Evolutionary conservation across 2,329 filamentous ascomycete genomes (phyloP).

Genomic region (Lecanosticta acicola): DNA sequence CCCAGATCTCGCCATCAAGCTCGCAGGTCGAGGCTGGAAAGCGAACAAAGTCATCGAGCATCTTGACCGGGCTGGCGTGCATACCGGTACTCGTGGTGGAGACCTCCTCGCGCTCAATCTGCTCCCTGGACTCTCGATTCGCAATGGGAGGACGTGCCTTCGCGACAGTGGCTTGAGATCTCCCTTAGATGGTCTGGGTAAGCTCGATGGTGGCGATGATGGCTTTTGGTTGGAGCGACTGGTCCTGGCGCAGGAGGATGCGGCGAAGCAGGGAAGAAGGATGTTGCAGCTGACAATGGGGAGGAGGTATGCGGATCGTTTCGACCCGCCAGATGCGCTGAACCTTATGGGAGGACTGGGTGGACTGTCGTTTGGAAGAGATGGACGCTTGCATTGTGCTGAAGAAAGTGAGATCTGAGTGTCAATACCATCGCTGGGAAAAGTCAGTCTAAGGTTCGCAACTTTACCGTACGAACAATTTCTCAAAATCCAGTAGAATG

Average conservation of each 20-base stretch:
- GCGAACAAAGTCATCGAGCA: constrained; percentile 5
- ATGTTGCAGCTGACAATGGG: constrained; percentile 12
- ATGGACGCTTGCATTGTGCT: background rate
- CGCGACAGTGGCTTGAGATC: background rate
- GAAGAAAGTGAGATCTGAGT: background rate
- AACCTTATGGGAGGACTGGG: constrained; percentile 2
- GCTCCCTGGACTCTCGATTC: background rate
- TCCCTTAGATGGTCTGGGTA: background rate
- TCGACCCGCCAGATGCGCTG: background rate
- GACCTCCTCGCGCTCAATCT: background rate
- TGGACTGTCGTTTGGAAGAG: background rate
- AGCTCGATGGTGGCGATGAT: background rate
- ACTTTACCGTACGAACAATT: no score
- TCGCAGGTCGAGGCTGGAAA: constrained; percentile 7
- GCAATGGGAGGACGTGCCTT: background rate
- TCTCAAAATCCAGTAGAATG: no score
- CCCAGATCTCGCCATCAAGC: constrained; percentile 6
- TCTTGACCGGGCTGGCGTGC: constrained; percentile 2
- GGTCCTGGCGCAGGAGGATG: constrained; percentile 4
- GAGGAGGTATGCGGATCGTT: constrained; percentile 4
- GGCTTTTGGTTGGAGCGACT: background rate
- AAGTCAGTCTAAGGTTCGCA: no score
- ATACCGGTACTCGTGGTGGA: background rate
- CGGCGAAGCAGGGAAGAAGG: constrained; percentile 3
- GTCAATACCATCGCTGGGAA: no score